Evolutionary conservation across 2,329 filamentous ascomycete genomes (phyloP).

Genomic region (Clonostachys solani): DNA sequence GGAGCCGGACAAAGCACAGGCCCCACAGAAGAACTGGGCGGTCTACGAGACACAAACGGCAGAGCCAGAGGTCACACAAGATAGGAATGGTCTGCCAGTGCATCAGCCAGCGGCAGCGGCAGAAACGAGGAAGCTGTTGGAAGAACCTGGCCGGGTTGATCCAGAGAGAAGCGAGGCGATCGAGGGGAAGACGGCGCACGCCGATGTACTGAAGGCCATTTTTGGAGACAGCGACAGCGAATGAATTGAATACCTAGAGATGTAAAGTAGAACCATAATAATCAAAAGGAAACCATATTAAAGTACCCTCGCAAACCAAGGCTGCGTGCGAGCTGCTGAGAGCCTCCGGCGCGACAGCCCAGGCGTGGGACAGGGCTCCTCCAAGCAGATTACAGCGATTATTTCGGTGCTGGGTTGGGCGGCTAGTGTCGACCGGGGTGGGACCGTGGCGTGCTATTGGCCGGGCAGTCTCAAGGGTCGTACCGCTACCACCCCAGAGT

Average conservation of each 20-base stretch:
- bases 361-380: too few relatives aligned
- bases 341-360: too few relatives aligned
- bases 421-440: too few relatives aligned
- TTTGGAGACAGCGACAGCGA: conserved; percentile 86
- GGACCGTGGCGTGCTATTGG: too few relatives aligned
- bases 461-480: too few relatives aligned
- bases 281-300: too few relatives aligned
- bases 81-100: conserved; percentile 2
- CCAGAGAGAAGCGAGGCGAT: conserved; percentile 64
- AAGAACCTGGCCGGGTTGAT: conserved; percentile 46
- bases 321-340: too few relatives aligned
- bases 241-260: not conserved
- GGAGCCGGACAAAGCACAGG: conserved; percentile 4
- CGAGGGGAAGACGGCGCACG: conserved; percentile 68
- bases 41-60: conserved; percentile 2
- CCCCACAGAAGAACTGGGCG: conserved; percentile 1
- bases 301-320: too few relatives aligned
- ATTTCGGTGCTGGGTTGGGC: too few relatives aligned
- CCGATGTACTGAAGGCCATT: conserved; percentile 84
- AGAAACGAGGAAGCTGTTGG: not conserved
- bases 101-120: not conserved
- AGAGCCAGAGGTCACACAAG: not conserved
- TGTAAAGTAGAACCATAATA: too few relatives aligned
- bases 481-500: too few relatives aligned
- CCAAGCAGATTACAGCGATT: too few relatives aligned